Evolutionary conservation across 2,329 filamentous ascomycete species (phyloP), one percentile per base, ranked within the genome.

Genomic region (Chaetomiaceae sp.): DNA sequence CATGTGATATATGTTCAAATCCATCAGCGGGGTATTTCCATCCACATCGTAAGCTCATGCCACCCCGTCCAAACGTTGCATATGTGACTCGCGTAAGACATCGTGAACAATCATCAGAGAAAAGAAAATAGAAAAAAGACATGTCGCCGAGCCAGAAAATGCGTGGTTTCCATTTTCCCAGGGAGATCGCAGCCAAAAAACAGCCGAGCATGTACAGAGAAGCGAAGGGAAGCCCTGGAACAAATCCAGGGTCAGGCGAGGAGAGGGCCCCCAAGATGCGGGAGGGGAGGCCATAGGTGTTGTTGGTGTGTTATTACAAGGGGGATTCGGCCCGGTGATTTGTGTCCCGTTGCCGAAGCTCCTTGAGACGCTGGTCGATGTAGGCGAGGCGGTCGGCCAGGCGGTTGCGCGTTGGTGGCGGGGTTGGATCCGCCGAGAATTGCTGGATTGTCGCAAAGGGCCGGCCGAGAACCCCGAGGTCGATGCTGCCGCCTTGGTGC

Each of bases 381-480:
- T 82, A 81, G 4, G 78, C 77, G 49, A 82, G 66, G 10, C 77
- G 75, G 31, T 71, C 73, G 19, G 73, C 70, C 38, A 82, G 64
- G 33, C 73, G 74, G 13, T 73, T 66, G 50, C 70, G 68, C 19
- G 69, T 64, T 6, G 66, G 60, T n/a, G 66, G 59, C 5, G 65
- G 50, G 34, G 60, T 65, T 17, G 66, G 61, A 35, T 70, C 69
- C 4, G 61, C 55, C n/a, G 55, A 50, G 17, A 69, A 64, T 57
- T 77, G 75, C 56, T 82, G 78, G 31, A 82, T 69, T 0, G 80
- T 84, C 10, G 79, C 75, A 63, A 80, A 83, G 2, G 77, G 77
- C 23, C 75, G 72, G 4, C 73, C 70, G 50, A 74, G 65, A 46
- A 70, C 64, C 17, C 70, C 68, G 44, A 73, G 58, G 42, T 76